Percentiles rank a stretch among this genome's conserved stretches.
These are phyloP conservation scores for Boletus huronensis DNA, from an alignment of 768 basidiomycete species.

Conservation along the genomic window DNA sequence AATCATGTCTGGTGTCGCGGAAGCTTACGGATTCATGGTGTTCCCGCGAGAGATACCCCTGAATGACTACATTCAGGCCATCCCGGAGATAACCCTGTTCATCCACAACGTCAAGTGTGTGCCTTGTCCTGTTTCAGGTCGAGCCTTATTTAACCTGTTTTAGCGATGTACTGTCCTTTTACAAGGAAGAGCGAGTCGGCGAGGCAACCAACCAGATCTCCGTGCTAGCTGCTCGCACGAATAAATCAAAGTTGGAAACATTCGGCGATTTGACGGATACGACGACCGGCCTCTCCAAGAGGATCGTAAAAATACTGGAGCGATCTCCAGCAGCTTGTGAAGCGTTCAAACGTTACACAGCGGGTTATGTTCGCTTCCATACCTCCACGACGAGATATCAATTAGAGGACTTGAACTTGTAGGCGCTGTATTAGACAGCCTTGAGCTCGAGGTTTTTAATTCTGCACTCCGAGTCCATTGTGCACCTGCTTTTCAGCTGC, in stretches of 20 bases:
- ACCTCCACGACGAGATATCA: constrained; percentile 25
- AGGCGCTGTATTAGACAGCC: background rate
- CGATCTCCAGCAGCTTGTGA: constrained; percentile 17
- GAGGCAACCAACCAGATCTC: constrained; percentile 38
- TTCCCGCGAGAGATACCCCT: constrained; percentile 35
- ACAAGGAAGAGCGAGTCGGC: constrained; percentile 38
- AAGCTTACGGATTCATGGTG: constrained; percentile 35
- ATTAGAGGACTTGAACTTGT: constrained; percentile 20
- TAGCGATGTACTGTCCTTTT: constrained; percentile 41
- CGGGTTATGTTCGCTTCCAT: constrained; percentile 31
- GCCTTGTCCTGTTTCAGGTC: background rate
- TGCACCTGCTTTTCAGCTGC: background rate
- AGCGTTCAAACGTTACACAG: constrained; percentile 14
- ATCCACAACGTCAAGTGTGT: constrained; percentile 38
- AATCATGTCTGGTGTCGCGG: constrained; percentile 32
- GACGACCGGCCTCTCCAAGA: constrained; percentile 23
- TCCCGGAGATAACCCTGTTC: constrained; percentile 36
- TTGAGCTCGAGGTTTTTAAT: background rate
- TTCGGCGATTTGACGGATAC: constrained; percentile 25
- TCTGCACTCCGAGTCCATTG: too few species aligned
- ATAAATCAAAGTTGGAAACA: constrained; percentile 27
- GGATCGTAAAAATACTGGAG: constrained; percentile 24
- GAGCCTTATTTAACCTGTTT: background rate
- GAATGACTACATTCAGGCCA: constrained; percentile 34
- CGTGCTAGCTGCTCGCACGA: constrained; percentile 23